phyloP scores from a whole-genome alignment of 257 asterid species.

The Eustoma russellianum region DNA sequence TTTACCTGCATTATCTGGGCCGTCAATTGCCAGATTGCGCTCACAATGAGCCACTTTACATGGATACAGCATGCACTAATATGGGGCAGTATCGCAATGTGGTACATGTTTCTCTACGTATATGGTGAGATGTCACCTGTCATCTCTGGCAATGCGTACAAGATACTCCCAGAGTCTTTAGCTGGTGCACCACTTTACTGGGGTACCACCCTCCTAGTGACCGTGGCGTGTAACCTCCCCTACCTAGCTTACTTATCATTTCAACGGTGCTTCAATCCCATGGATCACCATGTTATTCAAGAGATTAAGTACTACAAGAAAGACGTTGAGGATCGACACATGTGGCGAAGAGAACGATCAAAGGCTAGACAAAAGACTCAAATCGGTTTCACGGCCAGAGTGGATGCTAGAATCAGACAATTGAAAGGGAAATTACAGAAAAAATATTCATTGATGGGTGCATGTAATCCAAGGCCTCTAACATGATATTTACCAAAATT shows the following conservation, averaged over 20 bases:
- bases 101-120: slow-evolving; percentile 41
- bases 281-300: slow-evolving; percentile 46
- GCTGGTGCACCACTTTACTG: slow-evolving; percentile 40
- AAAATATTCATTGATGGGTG: slow-evolving; percentile 21
- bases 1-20: slow-evolving; percentile 63
- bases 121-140: slow-evolving; percentile 27
- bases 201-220: slow-evolving; percentile 31
- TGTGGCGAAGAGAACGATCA: slow-evolving; percentile 57
- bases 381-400: slow-evolving; percentile 55
- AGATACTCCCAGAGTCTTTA: slow-evolving; percentile 27
- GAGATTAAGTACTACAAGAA: slow-evolving; percentile 37
- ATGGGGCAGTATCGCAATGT: slow-evolving; percentile 53
- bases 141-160: slow-evolving; percentile 18
- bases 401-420: slow-evolving; percentile 52
- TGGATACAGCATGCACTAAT: slow-evolving; percentile 39
- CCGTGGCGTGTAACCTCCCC: slow-evolving; percentile 36
- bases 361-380: slow-evolving; percentile 42
- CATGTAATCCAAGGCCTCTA: no score
- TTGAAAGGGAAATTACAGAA: slow-evolving; percentile 34
- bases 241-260: slow-evolving; percentile 22
- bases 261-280: slow-evolving; percentile 40
- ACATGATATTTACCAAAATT: no score
- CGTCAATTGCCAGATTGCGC: slow-evolving; percentile 55
- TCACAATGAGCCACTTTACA: slow-evolving; percentile 46
- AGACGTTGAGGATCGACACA: slow-evolving; percentile 26